phyloP scores from a whole-genome alignment of 2,329 filamentous ascomycete species.

The Cyphellophora europaea region DNA sequence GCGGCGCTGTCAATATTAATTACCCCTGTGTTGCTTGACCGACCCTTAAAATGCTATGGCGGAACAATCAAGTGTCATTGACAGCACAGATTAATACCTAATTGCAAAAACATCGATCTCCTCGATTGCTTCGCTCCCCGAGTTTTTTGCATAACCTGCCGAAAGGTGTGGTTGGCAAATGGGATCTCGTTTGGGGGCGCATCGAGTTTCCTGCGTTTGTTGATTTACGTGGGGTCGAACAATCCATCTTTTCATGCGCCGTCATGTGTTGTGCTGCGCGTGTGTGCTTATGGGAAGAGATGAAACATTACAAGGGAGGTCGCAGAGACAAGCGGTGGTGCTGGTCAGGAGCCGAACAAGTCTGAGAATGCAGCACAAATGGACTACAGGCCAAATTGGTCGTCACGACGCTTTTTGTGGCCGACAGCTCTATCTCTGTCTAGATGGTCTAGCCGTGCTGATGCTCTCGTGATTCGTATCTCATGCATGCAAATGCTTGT shows the following conservation, averaged over 20 bases:
- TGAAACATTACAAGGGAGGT: no score
- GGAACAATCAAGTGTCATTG: constrained; percentile 66
- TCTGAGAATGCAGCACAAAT: background rate
- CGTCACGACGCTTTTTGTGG: no score
- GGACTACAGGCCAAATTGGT: background rate
- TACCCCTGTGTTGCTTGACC: constrained; percentile 75
- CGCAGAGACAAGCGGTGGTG: no score
- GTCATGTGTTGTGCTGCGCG: no score
- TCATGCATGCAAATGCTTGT: no score
- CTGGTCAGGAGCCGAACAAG: no score
- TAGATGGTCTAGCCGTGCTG: no score
- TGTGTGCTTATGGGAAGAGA: no score
- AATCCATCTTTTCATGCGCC: constrained; percentile 24
- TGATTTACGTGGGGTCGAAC: constrained; percentile 45
- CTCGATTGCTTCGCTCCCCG: constrained; percentile 15
- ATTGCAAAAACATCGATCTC: constrained; percentile 64
- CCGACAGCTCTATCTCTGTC: no score
- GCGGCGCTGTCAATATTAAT: constrained; percentile 64
- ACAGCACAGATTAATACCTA: constrained; percentile 63
- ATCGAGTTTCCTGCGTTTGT: constrained; percentile 23
- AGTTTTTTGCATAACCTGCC: constrained; percentile 21
- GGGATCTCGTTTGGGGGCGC: no score
- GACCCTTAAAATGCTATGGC: constrained; percentile 37
- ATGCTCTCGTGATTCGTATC: no score
- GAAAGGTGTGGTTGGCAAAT: no score